Percentiles rank a stretch among this genome's conserved stretches.
Conservation (phyloP, 2,329 filamentous ascomycete species). For the Lasiodiplodia sp. region DNA sequence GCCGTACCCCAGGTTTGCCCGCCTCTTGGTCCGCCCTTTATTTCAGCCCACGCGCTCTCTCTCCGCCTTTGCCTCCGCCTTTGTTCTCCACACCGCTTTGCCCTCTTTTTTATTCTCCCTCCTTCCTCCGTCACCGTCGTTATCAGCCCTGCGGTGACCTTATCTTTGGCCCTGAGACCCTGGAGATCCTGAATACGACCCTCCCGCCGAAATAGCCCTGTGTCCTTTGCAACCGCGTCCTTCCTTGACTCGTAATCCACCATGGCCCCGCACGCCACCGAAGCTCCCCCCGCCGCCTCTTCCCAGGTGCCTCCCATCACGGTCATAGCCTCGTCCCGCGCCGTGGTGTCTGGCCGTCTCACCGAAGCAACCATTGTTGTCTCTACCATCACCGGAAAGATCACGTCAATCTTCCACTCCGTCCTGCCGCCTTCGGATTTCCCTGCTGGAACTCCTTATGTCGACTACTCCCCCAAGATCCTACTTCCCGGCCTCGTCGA, state of each 20-base stretch:
- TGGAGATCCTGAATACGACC: not conserved
- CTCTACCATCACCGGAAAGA: slow-evolving; percentile 82
- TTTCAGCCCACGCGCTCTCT: not conserved
- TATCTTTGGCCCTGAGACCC: slow-evolving; percentile 1
- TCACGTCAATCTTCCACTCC: slow-evolving; percentile 75
- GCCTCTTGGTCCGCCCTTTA: slow-evolving; percentile 2
- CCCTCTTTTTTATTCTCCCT: slow-evolving; percentile 39
- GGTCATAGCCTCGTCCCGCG: slow-evolving; percentile 84
- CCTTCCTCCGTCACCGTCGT: not conserved
- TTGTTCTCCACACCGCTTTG: slow-evolving; percentile 28
- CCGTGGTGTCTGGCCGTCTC: slow-evolving; percentile 77
- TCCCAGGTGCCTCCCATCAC: slow-evolving; percentile 60
- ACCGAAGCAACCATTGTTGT: slow-evolving; percentile 85
- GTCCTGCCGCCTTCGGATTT: slow-evolving; percentile 81
- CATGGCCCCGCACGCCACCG: slow-evolving; percentile 49
- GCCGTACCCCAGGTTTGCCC: slow-evolving; percentile 24
- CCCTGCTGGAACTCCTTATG: slow-evolving; percentile 74
- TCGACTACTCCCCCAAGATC: slow-evolving; percentile 83
- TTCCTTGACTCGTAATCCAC: not conserved
- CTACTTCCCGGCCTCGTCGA: slow-evolving; percentile 92
- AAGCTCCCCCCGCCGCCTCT: slow-evolving; percentile 29
- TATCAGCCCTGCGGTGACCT: slow-evolving; percentile 20
- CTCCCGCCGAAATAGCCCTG: not conserved
- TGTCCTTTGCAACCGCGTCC: not conserved
- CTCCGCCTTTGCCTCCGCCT: slow-evolving; percentile 23